Evolutionary conservation across 2,329 filamentous ascomycete species (phyloP), one percentile per base, ranked within the genome.

Genomic region (Epichloe amarillans): DNA sequence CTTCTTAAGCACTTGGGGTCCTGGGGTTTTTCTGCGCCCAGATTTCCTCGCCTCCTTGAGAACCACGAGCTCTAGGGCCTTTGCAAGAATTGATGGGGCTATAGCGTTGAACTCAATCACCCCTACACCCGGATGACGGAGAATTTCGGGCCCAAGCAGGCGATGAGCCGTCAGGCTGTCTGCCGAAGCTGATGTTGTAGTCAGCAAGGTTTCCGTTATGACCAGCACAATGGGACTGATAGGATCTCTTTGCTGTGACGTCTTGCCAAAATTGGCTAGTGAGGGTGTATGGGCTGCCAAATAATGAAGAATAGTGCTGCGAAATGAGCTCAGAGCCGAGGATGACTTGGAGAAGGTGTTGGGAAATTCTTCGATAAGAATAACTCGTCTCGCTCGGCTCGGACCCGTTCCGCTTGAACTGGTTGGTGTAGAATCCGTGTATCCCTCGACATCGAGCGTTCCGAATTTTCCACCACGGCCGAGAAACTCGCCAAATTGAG

Each of bases 101-200:
- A 98, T 84, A 12, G 86, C 79, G 60, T 98, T 98, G 69, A 97
- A 98, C 56, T 95, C 90, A 56, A 98, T 88, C 5, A 86, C 73
- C 8, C 79, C 81, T 2, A 88, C 82, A 14, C 83, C 83, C 0
- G 87, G 83, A 65, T 97, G 89, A 41, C 84, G 82, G 14, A 88
- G 74, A 42, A 98, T 86, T 56, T 93, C 86, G 0, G 89, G 84
- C 0, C 94, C 93, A 3, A 98, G 78, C 17, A 98, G 70, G 23
- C 90, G 82, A 69, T 97, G 88, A 0, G 88, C 88, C 1, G 93
- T 98, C 60, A 97, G 89, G 65, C 87, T 96, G 62, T 97, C 90
- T 12, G 88, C 82, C 10, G 86, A 82, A 2, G 89, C 84, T 3
- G 87, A 90, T 7, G 83, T 89, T 1, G 89, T 93, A 0, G 87